phyloP scores from a whole-genome alignment of 495 filamentous ascomycete species.

The Podospora tetraspora region DNA sequence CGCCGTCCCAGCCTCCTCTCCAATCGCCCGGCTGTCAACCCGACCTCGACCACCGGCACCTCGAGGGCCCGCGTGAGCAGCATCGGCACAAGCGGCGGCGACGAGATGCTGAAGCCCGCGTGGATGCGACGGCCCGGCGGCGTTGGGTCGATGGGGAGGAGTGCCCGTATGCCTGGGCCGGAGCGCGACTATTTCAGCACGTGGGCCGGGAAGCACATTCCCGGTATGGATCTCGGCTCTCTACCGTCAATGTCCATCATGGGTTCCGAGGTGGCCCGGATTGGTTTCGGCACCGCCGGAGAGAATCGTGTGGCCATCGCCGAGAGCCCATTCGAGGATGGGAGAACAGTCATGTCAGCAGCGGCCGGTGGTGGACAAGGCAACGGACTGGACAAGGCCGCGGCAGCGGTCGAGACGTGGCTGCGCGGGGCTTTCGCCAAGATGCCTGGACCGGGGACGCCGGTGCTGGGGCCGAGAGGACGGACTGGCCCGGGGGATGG shows the following conservation, averaged over 20 bases:
- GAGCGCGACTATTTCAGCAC: constrained; percentile 74
- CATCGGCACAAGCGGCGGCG: constrained; percentile 20
- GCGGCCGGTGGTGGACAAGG: constrained; percentile 24
- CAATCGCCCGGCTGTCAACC: constrained; percentile 19
- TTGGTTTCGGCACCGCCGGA: constrained; percentile 39
- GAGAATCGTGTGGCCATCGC: constrained; percentile 38
- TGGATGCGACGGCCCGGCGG: constrained; percentile 75
- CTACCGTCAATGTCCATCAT: constrained; percentile 50
- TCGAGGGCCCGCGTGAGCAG: constrained; percentile 27
- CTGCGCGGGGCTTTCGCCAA: constrained; percentile 69
- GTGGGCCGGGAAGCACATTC: constrained; percentile 71
- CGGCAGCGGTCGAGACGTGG: constrained; percentile 83
- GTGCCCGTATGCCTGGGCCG: constrained; percentile 68
- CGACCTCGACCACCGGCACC: constrained; percentile 23
- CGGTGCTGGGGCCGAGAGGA: constrained; percentile 39
- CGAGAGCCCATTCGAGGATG: constrained; percentile 46
- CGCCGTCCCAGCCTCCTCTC: constrained; percentile 37
- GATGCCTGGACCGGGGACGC: constrained; percentile 40
- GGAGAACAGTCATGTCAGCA: constrained; percentile 32
- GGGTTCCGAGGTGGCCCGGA: constrained; percentile 44
- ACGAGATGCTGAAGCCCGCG: constrained; percentile 28
- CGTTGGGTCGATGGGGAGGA: constrained; percentile 70
- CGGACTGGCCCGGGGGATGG: constrained; percentile 29
- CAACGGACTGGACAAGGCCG: constrained; percentile 67
- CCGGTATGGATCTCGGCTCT: constrained; percentile 58